These are phyloP conservation scores for Leishmania lainsoni DNA, from an alignment of 208 protist genomes.

Conservation along the genomic window DNA sequence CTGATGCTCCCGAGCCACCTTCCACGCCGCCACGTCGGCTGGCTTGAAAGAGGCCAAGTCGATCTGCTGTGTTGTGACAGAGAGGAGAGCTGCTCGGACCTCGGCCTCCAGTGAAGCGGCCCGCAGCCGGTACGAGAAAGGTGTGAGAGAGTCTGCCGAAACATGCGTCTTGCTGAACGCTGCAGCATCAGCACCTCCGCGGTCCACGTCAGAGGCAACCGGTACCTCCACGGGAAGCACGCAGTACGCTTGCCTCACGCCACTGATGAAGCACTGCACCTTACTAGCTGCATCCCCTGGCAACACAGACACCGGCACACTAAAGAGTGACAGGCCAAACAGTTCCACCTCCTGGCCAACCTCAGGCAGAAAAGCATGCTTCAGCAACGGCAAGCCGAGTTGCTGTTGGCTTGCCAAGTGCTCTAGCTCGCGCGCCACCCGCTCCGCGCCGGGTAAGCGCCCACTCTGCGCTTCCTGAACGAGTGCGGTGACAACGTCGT, in stretches of 20 bases:
- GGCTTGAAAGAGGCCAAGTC: conserved; percentile 47
- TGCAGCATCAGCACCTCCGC: neutral
- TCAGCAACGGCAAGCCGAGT: conserved; percentile 59
- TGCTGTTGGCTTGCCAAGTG: conserved; percentile 48
- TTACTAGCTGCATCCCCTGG: conserved; percentile 7
- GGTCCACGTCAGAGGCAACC: neutral
- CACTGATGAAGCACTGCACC: conserved; percentile 47
- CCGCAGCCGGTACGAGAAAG: conserved; percentile 18
- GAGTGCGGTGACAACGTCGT: conserved; percentile 12
- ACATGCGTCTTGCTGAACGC: neutral
- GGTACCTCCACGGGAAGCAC: conserved; percentile 26
- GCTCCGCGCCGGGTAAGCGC: neutral
- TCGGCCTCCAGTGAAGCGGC: conserved; percentile 28
- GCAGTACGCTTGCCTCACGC: conserved; percentile 56
- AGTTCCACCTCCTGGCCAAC: conserved; percentile 53
- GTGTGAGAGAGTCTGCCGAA: conserved; percentile 5
- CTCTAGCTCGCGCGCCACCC: conserved; percentile 5
- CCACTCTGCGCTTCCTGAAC: neutral
- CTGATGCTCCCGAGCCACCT: conserved; percentile 29
- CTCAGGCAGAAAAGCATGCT: conserved; percentile 55
- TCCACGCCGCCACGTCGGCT: conserved; percentile 43
- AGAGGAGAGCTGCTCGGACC: conserved; percentile 49
- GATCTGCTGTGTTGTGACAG: conserved; percentile 47
- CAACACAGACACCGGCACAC: conserved; percentile 28
- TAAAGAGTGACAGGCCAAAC: conserved; percentile 61